Evolutionary conservation across 2,329 filamentous ascomycete genomes (phyloP), one percentile per base, ranked within the genome.

Genomic region (Boeremia lycopersici): DNA sequence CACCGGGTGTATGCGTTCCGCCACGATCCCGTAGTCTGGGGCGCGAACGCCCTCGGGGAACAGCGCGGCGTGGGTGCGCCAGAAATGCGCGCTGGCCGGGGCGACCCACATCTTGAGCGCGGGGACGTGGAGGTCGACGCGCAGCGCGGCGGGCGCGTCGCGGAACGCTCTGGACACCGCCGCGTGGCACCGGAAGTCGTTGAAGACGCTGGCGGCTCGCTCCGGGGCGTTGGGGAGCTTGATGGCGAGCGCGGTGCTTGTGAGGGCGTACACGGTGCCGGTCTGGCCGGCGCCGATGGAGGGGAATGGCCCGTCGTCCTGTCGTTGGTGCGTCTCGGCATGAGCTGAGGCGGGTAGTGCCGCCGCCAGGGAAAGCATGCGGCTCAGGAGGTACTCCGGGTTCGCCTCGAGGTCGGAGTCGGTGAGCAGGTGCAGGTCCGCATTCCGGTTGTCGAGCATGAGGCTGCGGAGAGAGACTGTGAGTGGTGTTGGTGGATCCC

Each of bases 231-330:
- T 53, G 3, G 48, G 48, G 2, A 57, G 19, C 26, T 53, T 57
- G 35, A 53, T 26, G 23, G 38, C 38, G n/a, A 17, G 11, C 3
- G 23, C 12, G 2, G 48, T 53, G 33, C 33, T 38, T 7, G 31
- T 41, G 6, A 57, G 34, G 15, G 44, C 48, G 34, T 31, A 53
- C 1, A 57, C 35, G 0, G 40, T 46, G 5, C 54, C 54, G 33
- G 48, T 52, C 19, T 52, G 48, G 29, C 31, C 43, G 1, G 25
- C 33, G 8, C 43, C 43, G 8, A 46, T n/a, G 10, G 13, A 46
- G 2, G 23, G 1, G 33, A 36, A 46, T 28, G 43, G 29, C 13
- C 17, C 29, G 4, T 34, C 30, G 9, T 44, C 41, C 17, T 41
- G 38, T 7, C 25, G 11, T 12, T 41, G 38, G 25, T 29, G 29